Percentiles rank a stretch among this genome's conserved stretches.
Evolutionary conservation across 768 basidiomycete genomes (phyloP).

Genomic region (Mycena rosella): DNA sequence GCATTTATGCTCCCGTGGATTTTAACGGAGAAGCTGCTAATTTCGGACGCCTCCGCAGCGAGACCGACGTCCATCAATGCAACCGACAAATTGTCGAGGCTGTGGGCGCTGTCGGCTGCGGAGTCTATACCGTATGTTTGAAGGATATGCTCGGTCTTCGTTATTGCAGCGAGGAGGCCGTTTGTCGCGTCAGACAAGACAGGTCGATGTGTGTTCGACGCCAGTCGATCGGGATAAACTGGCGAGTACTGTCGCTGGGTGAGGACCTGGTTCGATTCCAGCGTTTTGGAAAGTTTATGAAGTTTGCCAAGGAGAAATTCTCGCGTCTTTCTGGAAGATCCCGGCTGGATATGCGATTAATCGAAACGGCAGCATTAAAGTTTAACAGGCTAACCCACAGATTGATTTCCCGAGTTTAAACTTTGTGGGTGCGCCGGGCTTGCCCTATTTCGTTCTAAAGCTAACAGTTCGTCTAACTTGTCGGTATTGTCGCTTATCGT

Average conservation of each 20-base stretch:
- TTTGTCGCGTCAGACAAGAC: neutral
- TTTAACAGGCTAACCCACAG: neutral
- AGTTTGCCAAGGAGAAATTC: constrained; percentile 10
- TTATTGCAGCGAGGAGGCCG: constrained; percentile 1
- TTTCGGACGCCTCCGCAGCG: constrained; percentile 8
- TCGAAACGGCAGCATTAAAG: no score
- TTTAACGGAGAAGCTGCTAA: constrained; percentile 18
- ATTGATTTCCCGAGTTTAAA: neutral
- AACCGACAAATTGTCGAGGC: constrained; percentile 20
- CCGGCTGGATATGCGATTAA: neutral
- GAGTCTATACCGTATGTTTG: neutral
- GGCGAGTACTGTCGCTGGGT: neutral
- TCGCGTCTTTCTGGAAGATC: neutral
- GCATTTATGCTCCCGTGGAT: neutral
- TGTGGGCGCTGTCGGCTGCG: constrained; percentile 1
- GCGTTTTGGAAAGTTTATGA: neutral
- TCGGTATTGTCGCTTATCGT: constrained; percentile 17
- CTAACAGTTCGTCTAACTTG: constrained; percentile 12
- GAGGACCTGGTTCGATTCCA: neutral
- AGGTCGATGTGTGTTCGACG: constrained; percentile 9
- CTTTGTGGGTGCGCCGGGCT: neutral
- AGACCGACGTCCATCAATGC: constrained; percentile 20
- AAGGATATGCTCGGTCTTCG: neutral
- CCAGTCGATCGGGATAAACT: neutral
- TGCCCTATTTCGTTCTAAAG: neutral